These are phyloP conservation scores for Saccharomyces hybrid DNA, from an alignment of 1,139 yeast species.

Conservation along the genomic window DNA sequence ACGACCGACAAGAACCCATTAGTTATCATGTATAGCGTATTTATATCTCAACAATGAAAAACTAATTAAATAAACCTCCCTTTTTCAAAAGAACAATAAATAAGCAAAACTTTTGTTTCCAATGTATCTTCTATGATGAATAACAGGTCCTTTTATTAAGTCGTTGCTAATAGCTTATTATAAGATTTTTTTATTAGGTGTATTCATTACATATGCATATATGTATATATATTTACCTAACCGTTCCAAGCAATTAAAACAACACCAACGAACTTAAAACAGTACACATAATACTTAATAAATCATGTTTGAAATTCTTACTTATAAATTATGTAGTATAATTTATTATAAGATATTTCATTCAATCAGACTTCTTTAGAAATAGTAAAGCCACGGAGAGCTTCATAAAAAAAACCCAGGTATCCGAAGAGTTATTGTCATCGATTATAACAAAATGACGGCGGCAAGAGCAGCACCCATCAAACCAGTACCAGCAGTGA, in stretches of 20 bases:
- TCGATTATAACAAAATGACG: constrained; percentile 8
- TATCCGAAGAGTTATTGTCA: not conserved
- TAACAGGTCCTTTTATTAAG: not conserved
- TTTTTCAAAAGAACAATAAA: not conserved
- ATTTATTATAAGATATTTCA: not conserved
- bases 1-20: not conserved
- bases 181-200: not conserved
- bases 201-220: not conserved
- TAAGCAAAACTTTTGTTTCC: not conserved
- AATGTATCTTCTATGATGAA: not conserved
- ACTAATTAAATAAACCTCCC: not conserved
- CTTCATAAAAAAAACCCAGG: not conserved
- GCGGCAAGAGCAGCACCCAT: constrained; percentile 8
- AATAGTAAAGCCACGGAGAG: not conserved
- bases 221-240: too few species aligned
- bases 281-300: not conserved
- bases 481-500: constrained; percentile 10
- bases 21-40: not conserved
- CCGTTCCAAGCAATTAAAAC: not conserved
- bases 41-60: not conserved
- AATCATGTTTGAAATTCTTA: not conserved
- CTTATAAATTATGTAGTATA: not conserved
- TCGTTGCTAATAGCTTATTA: not conserved
- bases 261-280: not conserved
- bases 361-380: not conserved